A percentile compares a stretch with the other conserved stretches of the same genome.
phyloP scores from a whole-genome alignment of 768 basidiomycete genomes.

The Rhodotorula graminis region DNA sequence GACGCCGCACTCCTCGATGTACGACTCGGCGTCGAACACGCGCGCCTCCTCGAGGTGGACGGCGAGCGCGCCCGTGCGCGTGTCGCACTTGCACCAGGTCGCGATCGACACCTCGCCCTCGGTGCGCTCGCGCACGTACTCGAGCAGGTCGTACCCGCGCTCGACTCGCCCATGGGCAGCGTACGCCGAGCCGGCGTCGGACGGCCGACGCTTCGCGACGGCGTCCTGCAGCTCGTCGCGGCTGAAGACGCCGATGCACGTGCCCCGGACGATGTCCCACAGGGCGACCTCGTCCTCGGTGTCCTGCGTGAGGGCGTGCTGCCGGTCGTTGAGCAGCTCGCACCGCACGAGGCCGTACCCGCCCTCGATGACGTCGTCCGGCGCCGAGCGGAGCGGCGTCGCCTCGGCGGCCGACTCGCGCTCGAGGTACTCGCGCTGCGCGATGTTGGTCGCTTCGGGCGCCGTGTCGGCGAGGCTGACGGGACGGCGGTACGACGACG shows the following conservation, averaged over 20 bases:
- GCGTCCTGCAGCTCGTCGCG: constrained; percentile 62
- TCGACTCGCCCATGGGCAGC: not conserved
- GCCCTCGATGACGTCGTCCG: constrained; percentile 70
- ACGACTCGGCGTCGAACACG: constrained; percentile 91
- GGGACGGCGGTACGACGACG: constrained; percentile 13
- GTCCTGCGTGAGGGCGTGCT: constrained; percentile 81
- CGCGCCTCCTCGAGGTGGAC: constrained; percentile 74
- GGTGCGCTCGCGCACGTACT: constrained; percentile 80
- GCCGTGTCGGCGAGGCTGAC: constrained; percentile 16
- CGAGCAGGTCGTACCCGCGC: constrained; percentile 62
- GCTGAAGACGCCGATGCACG: constrained; percentile 67
- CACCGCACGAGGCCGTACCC: constrained; percentile 72
- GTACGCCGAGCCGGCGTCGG: constrained; percentile 1
- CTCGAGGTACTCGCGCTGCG: constrained; percentile 47
- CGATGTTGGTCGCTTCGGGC: constrained; percentile 35
- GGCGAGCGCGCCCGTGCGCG: constrained; percentile 78
- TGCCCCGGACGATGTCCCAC: constrained; percentile 81
- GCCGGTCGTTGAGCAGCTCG: constrained; percentile 77
- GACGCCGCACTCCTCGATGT: constrained; percentile 65
- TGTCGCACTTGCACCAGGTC: constrained; percentile 83
- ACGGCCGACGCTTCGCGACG: constrained; percentile 8
- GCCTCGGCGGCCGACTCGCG: constrained; percentile 79
- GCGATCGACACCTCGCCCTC: constrained; percentile 80
- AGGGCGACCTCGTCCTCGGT: constrained; percentile 80
- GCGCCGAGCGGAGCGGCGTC: constrained; percentile 53